Evolutionary conservation across 805 yeast species (phyloP), one percentile per base, ranked within the genome.

Genomic region (Kluyveromyces wickerhamii): DNA sequence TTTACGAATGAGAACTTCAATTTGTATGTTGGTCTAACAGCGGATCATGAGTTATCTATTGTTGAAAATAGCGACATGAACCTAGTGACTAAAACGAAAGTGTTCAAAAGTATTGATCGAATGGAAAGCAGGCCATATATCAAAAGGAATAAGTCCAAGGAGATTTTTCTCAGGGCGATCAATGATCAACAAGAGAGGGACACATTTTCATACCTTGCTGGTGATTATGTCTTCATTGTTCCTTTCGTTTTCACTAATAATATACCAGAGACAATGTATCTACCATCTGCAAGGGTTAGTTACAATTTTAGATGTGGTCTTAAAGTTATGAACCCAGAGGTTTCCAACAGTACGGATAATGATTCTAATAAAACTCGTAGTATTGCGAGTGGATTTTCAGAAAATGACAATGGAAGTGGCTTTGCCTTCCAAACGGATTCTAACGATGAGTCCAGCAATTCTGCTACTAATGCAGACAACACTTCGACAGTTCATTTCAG

Each of bases 211-310:
- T 54, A 54, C 42, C 69, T 69, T 42, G 74, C 88, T 1, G 94
- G 94, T 15, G 71, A 77, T 44, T 82, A 82, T 48, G 69, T 81
- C 2, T 82, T 79, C 47, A 52, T 78, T 13, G 52, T 81, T 5
- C 89, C 92, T 0, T 60, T 77, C 0, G 54, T 73, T 5, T 68
- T 79, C 34, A 80, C 85, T 0, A 65, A 72, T 17, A 68, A 66
- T 37, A 69, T 79, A 2, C 83, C 89, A 0, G 84, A 82, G 33
- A 56, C 83, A 0, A 62, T 34, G 24, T 64, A 36, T 37, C 55
- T 32, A 50, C 72, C 44, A 39, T 65, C 40, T 46, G 71, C 52
- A 10, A 41, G 50, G 27, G 50, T 54, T 15, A 44, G 42, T 29
- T 47, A 52, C 24, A 34, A 40, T 18, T 21, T 51, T 20, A 43